Evolutionary conservation across 2,329 filamentous ascomycete genomes (phyloP), one percentile per base, ranked within the genome.

Genomic region (Tolypocladium amazonense): DNA sequence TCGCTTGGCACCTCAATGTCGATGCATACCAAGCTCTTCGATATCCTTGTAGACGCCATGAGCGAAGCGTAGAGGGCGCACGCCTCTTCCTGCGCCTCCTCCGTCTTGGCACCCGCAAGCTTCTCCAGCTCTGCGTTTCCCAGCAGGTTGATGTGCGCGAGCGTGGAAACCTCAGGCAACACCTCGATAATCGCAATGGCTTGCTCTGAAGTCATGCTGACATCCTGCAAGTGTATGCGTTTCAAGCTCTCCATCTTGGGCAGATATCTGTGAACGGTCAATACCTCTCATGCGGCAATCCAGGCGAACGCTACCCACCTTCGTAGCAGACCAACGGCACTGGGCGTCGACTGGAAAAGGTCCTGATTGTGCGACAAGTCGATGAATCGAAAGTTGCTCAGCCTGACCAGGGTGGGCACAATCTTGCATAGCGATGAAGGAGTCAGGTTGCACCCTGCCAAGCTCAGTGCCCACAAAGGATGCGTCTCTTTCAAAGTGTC

Each of bases 61-160:
- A 97, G 80, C 2, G 92, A 96, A 1, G 94, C 92, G 71, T 96
- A 97, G 8, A 97, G 76, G 1, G 94, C 94, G 67, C 90, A 96
- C 0, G 94, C 93, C 73, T 97, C 93, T 74, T 97, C 93, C 72
- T 97, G 91, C 1, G 81, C 82, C 60, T 86, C 86, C 66, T 94
- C 90, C 7, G 90, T 89, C 57, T 81, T 88, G 0, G 91, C 89
- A 62, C 85, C 82, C 6, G 91, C 88, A 30, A 96, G 81, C 55
- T 82, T 82, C 27, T 83, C 78, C 5, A 97, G 77, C 62, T 86
- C 81, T 0, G 85, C 80, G 67, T 99, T 99, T 65, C 94, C 89
- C 45, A 96, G 76, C 4, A 97, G 83, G 68, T 88, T 94, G 64
- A 99, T 80, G 74, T 97, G 93, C 9, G 92, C 92, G 39, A 99